Base-by-base conservation (phyloP, 257 asterid species). In the Forsythia viridissima region DNA sequence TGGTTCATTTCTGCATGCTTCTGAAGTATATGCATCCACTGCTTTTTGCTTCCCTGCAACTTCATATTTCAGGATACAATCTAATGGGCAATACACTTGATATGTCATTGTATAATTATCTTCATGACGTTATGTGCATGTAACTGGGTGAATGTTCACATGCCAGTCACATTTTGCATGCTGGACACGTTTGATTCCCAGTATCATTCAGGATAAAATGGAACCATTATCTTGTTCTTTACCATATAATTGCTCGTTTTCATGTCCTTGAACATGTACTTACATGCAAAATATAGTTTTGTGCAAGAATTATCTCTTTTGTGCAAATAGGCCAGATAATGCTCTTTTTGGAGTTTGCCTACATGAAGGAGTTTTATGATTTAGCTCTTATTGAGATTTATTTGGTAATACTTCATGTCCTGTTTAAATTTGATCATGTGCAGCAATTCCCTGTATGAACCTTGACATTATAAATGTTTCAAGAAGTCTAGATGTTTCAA, bases 371-470 rank as follows among this genome's bases (percentile, higher is more conserved):
- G 30, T 55, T 46, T 40, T 30, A 12, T 55, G 30, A 70, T 41
- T 44, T 41, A 21, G 37, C 34, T 30, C 34, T 30, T 30, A 43
- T 38, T 71, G 52, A 43, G 4, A 59, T 37, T 41, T 67, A 36
- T 77, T 38, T 76, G 73, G 5, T 48, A 46, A 3, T 73, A n/a
- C 66, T 41, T 67, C 65, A 18, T 37, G 15, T 77, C 63, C 63
- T 55, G 2, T 44, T 40, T 68, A 59, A 42, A 57, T 51, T 72
- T 65, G 57, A 77, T 21, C 41, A 36, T 66, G 71, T n/a, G 59
- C n/a, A 4, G 59, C 59, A 11, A 13, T 73, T 72, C 70, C 73
- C 4, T 41, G 34, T n/a, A 72, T 43, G 20, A 30, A 30, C 20
- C 59, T 51, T 12, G 59, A 51, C 59, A 3, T 4, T 12, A 24